Base-by-base conservation (phyloP, 73 alveolate genomes). In the Paramecium octaurelia region DNA sequence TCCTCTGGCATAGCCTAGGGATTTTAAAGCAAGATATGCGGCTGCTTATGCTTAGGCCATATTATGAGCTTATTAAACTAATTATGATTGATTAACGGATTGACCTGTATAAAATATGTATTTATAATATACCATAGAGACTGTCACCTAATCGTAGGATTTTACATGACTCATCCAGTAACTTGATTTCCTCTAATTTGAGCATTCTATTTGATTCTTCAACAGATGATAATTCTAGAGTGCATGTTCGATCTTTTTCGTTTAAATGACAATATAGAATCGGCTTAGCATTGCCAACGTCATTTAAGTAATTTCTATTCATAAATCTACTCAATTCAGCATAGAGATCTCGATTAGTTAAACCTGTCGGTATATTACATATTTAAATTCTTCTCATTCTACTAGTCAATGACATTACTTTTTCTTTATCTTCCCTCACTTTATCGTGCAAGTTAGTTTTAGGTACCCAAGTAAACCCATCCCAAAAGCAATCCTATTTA, bases 11-110 rank as follows among this genome's bases (percentile, higher is more conserved):
- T 20, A 44, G 44, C 91, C 91, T 8, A 80, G 91, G 31, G 91
- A 80, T 80, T 43, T 42, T 80, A 80, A 46, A 44, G 91, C 91
- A 10, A 80, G 36, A 42, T 44, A 80, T 40, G 91, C 91, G 27
- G 91, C 91, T 44, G 91, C 91, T 80, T 80, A 48, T 31, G 91
- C 91, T 80, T 80, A 80, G 76, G 91, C 91, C 91, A 42, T 44
- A 80, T 80, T 80, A 80, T 80, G 91, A 80, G 91, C 91, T 80
- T 80, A 80, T 80, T 80, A 80, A 8, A 80, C 91, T 80, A 80
- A 80, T 80, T 80, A 48, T 1, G 91, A 80, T 80, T 80, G 27
- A 48, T 80, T 80, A 8, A 80, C 75, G 0, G 76, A 44, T 80
- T 80, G 21, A 20, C 91, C 91, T 75, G 9, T 6, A 68, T 18